phyloP scores from a whole-genome alignment of 208 protist genomes.

The Leishmania arabica region DNA sequence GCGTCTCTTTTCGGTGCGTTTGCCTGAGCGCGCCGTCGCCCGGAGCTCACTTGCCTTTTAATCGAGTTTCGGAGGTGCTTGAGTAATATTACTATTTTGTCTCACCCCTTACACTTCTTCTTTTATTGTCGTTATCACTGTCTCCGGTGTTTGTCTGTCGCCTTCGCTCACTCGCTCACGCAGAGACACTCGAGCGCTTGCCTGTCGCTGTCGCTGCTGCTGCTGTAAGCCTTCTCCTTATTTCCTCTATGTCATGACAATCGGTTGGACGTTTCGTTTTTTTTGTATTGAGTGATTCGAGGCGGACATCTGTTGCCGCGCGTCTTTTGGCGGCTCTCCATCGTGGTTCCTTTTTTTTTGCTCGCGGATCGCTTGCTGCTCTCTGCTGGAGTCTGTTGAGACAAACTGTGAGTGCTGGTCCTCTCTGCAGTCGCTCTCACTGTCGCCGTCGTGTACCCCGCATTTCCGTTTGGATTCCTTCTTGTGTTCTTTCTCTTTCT shows the following conservation, averaged over 20 bases:
- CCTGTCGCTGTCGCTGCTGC: not conserved
- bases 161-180: not conserved
- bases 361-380: not conserved
- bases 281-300: not conserved
- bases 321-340: too few relatives aligned
- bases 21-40: not conserved
- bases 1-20: too few relatives aligned
- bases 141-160: not conserved
- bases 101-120: not conserved
- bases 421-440: not conserved
- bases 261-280: not conserved
- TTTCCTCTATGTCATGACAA: not conserved
- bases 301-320: too few relatives aligned
- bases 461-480: not conserved
- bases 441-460: not conserved
- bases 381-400: not conserved
- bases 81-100: not conserved
- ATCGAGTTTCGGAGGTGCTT: not conserved
- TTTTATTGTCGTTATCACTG: not conserved
- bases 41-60: not conserved
- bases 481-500: not conserved
- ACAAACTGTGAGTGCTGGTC: not conserved
- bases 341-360: not conserved
- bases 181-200: not conserved
- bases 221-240: not conserved